phyloP scores from a whole-genome alignment of 2,329 filamentous ascomycete species.

The Stemphylium lycopersici region DNA sequence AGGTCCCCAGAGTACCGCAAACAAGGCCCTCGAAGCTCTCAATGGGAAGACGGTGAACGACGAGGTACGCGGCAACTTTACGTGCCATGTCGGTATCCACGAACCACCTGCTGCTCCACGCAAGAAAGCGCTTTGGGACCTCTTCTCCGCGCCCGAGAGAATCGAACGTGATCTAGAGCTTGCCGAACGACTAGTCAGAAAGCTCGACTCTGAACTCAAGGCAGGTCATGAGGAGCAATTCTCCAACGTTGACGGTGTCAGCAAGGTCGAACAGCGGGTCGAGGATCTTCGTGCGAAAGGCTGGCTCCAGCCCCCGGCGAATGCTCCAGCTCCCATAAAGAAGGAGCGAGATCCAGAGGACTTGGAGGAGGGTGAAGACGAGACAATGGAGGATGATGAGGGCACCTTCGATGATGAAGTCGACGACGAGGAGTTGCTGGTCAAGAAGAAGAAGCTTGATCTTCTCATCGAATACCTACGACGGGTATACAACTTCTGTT shows the following conservation, averaged over 20 bases:
- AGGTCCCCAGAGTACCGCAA: constrained; percentile 64
- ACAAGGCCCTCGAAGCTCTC: constrained; percentile 89
- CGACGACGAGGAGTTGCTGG: constrained; percentile 86
- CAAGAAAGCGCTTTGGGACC: constrained; percentile 95
- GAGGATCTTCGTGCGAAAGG: constrained; percentile 79
- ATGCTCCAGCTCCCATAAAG: constrained; percentile 59
- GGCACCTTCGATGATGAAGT: constrained; percentile 75
- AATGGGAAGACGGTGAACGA: constrained; percentile 98
- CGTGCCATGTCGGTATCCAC: constrained; percentile 95
- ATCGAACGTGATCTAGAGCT: constrained; percentile 88
- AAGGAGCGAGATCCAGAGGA: constrained; percentile 68
- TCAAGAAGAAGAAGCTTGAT: constrained; percentile 97
- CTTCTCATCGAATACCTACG: constrained; percentile 95
- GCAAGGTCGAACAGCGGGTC: constrained; percentile 85
- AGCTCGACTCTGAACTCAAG: constrained; percentile 84
- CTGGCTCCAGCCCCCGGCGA: constrained; percentile 71
- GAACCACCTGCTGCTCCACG: constrained; percentile 83
- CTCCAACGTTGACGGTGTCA: constrained; percentile 64
- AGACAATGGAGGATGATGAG: constrained; percentile 66
- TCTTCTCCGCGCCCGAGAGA: constrained; percentile 92
- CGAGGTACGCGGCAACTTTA: constrained; percentile 91
- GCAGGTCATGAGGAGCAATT: constrained; percentile 62
- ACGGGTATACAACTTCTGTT: constrained; percentile 97
- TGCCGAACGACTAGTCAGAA: constrained; percentile 79
- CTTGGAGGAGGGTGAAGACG: constrained; percentile 77